Percentiles rank a stretch among this genome's conserved stretches.
These are phyloP conservation scores for Yamadazyma sp. DNA, from an alignment of 1,139 yeast genomes.

Conservation along the genomic window DNA sequence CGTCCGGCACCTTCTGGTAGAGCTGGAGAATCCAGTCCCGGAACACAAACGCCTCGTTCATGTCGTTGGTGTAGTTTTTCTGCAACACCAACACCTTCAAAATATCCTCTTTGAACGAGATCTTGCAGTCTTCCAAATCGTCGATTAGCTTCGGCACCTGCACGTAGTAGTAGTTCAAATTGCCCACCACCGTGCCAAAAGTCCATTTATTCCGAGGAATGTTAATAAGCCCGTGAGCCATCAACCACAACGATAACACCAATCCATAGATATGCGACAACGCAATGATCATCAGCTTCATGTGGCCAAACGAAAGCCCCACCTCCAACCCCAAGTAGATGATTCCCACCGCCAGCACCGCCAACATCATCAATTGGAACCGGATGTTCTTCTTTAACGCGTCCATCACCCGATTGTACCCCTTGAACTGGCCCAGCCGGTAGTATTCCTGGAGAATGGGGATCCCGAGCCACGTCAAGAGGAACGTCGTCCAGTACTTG, in stretches of 20 bases:
- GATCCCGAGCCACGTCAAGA: constrained; percentile 69
- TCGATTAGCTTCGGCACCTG: constrained; percentile 62
- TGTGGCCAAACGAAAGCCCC: constrained; percentile 56
- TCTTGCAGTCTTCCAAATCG: constrained; percentile 61
- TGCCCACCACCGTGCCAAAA: constrained; percentile 40
- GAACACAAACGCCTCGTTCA: constrained; percentile 30
- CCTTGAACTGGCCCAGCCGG: constrained; percentile 64
- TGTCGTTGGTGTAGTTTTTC: constrained; percentile 33
- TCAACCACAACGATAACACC: constrained; percentile 74
- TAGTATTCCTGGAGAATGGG: constrained; percentile 75
- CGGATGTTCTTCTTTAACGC: constrained; percentile 57
- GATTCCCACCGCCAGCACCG: constrained; percentile 52
- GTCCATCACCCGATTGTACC: constrained; percentile 47
- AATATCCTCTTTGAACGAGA: constrained; percentile 63
- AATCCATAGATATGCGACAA: constrained; percentile 79
- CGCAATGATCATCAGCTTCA: constrained; percentile 72
- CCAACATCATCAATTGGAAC: constrained; percentile 60
- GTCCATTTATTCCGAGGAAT: constrained; percentile 63
- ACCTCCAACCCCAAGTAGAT: constrained; percentile 61
- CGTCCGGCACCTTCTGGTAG: constrained; percentile 33
- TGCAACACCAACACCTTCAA: constrained; percentile 56
- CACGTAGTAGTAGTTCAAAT: constrained; percentile 47
- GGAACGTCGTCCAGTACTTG: constrained; percentile 79
- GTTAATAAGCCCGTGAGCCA: constrained; percentile 78
- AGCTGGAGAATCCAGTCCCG: constrained; percentile 45